A percentile compares a stretch with the other conserved stretches of the same genome.
phyloP scores from a whole-genome alignment of 2,329 filamentous ascomycete species.

The Arthrobotrys sinensis region DNA sequence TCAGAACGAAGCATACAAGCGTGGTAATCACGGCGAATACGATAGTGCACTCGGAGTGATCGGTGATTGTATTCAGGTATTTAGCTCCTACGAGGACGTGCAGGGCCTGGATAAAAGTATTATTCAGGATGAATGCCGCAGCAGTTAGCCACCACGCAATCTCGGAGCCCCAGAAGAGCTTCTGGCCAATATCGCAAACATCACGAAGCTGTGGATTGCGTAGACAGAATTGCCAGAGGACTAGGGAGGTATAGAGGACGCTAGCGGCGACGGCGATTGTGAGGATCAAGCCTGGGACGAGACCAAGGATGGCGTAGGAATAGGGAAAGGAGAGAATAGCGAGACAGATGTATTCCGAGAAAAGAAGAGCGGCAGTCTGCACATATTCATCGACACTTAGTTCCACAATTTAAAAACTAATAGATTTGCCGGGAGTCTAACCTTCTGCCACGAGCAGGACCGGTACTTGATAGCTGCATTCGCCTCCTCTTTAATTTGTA shows the following conservation, averaged over 20 bases:
- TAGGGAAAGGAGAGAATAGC: conserved; percentile 90
- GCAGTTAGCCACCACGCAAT: conserved; percentile 77
- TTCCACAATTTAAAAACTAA: background rate
- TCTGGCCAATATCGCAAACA: conserved; percentile 95
- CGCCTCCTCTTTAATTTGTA: conserved; percentile 83
- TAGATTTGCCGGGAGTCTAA: conserved; percentile 65
- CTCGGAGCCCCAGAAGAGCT: conserved; percentile 83
- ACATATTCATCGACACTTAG: conserved; percentile 9
- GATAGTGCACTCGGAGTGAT: conserved; percentile 81
- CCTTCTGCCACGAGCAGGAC: conserved; percentile 94
- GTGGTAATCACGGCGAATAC: conserved; percentile 82
- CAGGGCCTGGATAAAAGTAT: conserved; percentile 89
- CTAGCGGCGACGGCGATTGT: conserved; percentile 80
- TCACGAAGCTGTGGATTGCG: conserved; percentile 92
- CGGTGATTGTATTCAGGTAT: conserved; percentile 90
- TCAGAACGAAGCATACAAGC: conserved; percentile 82
- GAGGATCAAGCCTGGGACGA: conserved; percentile 88
- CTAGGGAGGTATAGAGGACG: conserved; percentile 84
- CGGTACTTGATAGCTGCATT: conserved; percentile 89
- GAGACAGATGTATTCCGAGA: conserved; percentile 95
- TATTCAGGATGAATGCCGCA: conserved; percentile 93
- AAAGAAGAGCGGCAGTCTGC: conserved; percentile 86
- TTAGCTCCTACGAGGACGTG: conserved; percentile 88
- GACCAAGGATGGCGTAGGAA: conserved; percentile 88
- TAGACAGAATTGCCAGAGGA: conserved; percentile 86